Percentiles rank a stretch among this genome's conserved stretches.
phyloP scores from a whole-genome alignment of 345 rosid genomes.

The Dipteronia dyeriana region DNA sequence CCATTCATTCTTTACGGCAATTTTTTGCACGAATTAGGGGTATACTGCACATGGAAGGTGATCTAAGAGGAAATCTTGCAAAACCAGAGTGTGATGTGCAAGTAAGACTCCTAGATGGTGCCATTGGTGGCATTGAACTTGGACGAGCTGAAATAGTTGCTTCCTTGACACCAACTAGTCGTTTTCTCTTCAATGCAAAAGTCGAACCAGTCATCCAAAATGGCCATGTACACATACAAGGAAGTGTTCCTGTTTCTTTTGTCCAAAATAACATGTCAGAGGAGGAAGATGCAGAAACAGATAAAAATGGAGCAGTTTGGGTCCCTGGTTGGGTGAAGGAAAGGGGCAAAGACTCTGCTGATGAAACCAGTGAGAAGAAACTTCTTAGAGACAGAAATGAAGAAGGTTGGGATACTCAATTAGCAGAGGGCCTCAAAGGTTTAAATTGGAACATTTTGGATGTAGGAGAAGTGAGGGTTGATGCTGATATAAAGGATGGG shows the following conservation, averaged over 20 bases:
- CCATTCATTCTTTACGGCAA: conserved; percentile 82
- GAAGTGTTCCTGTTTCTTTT: conserved; percentile 86
- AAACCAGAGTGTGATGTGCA: conserved; percentile 98
- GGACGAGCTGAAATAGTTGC: conserved; percentile 98
- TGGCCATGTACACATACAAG: conserved; percentile 98
- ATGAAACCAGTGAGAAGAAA: conserved; percentile 58
- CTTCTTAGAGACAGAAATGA: conserved; percentile 69
- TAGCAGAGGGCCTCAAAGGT: conserved; percentile 89
- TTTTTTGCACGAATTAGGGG: conserved; percentile 86
- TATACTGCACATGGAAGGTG: conserved; percentile 97
- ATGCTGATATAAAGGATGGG: conserved; percentile 96
- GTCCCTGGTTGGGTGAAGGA: conserved; percentile 79
- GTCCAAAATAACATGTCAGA: conserved; percentile 57
- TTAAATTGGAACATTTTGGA: conserved; percentile 88
- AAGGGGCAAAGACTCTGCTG: conserved; percentile 51
- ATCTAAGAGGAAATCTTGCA: conserved; percentile 90
- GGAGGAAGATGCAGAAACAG: conserved; percentile 64
- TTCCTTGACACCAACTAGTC: conserved; percentile 83
- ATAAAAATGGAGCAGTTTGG: conserved; percentile 53
- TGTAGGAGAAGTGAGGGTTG: conserved; percentile 91
- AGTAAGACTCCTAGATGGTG: conserved; percentile 94
- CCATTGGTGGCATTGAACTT: conserved; percentile 91
- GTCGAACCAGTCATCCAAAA: conserved; percentile 83
- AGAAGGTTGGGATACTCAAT: conserved; percentile 84
- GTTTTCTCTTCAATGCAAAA: conserved; percentile 93